Base-by-base conservation (phyloP, 2,329 filamentous ascomycete genomes). In the Talaromyces sp. region DNA sequence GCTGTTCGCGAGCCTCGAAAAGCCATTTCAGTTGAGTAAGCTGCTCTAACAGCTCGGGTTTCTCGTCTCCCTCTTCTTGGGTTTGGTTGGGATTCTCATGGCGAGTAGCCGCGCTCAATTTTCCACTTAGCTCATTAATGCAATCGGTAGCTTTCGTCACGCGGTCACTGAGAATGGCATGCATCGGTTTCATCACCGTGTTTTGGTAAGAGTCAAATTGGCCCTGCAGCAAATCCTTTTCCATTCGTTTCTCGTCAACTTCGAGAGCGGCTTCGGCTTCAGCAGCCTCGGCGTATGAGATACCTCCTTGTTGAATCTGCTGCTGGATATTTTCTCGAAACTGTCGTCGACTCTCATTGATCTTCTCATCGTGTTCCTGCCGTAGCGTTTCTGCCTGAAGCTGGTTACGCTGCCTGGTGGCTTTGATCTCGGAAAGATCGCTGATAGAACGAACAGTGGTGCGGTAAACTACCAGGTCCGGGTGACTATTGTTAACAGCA, bases 1-100 rank as follows among this genome's bases (percentile, higher is more conserved):
- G 82, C 54, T 85, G 83, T 76, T 99, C 95, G n/a, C 93, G 88
- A 0, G 90, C 89, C 73, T 99, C 95, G 68, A 97, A 98, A 9
- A 98, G 87, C 93, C 95, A 98, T 71, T 98, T 99, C 15, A 98
- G 82, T 55, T 97, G 84, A 0, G 93, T 98, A 13, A 99, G 82
- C 76, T 96, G 96, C 75, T 99, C 95, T 2, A 98, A 81, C 0
- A 98, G 82, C 75, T 99, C 95, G 0, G 95, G 95, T 72, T 93
- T 88, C 73, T 97, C 93, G 68, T 98, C 93, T 19, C 95, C 93
- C 77, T 97, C 93, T 74, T 96, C 92, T 73, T 97, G 93, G 0
- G 92, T 89, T 74, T 92, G 86, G 69, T 96, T 93, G 0, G 92
- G 89, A 65, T 87, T 85, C 4, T 84, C 80, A 52, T 83, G 80